Evolutionary conservation across 495 filamentous ascomycete genomes (phyloP).

Genomic region (Aspergillus saccharolyticus): DNA sequence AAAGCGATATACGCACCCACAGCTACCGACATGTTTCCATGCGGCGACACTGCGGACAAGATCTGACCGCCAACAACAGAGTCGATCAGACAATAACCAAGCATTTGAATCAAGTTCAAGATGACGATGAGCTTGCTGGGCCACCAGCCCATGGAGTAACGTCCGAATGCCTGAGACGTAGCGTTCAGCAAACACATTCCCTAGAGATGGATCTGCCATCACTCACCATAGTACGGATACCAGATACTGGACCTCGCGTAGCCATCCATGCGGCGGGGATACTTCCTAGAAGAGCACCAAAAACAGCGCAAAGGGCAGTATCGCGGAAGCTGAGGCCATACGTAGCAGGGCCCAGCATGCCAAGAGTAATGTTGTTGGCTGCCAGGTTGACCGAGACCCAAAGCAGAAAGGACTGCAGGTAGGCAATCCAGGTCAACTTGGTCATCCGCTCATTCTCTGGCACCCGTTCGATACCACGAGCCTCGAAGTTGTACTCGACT

Average conservation of each 20-base stretch:
- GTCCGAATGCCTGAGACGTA: slow-evolving; percentile 49
- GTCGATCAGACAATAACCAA: slow-evolving; percentile 68
- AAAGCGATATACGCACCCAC: slow-evolving; percentile 44
- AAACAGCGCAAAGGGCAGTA: slow-evolving; percentile 58
- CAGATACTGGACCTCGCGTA: slow-evolving; percentile 66
- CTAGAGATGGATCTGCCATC: neutral
- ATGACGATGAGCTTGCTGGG: slow-evolving; percentile 68
- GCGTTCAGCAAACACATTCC: neutral
- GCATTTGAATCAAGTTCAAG: slow-evolving; percentile 65
- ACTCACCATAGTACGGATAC: slow-evolving; percentile 62
- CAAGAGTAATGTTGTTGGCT: slow-evolving; percentile 70
- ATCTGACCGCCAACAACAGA: slow-evolving; percentile 71
- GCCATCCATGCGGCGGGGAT: slow-evolving; percentile 61
- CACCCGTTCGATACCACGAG: slow-evolving; percentile 71
- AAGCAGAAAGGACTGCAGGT: slow-evolving; percentile 59
- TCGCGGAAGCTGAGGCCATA: slow-evolving; percentile 65
- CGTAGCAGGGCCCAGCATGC: slow-evolving; percentile 66
- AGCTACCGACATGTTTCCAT: slow-evolving; percentile 56
- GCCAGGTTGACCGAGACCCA: slow-evolving; percentile 77
- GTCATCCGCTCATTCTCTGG: slow-evolving; percentile 54
- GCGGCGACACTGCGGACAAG: slow-evolving; percentile 61
- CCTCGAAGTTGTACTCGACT: slow-evolving; percentile 57
- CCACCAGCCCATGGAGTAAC: slow-evolving; percentile 79
- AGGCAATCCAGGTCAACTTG: slow-evolving; percentile 49
- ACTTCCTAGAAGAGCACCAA: slow-evolving; percentile 58